Evolutionary conservation across 805 yeast genomes (phyloP).

Genomic region (Metschnikowia anglica): DNA sequence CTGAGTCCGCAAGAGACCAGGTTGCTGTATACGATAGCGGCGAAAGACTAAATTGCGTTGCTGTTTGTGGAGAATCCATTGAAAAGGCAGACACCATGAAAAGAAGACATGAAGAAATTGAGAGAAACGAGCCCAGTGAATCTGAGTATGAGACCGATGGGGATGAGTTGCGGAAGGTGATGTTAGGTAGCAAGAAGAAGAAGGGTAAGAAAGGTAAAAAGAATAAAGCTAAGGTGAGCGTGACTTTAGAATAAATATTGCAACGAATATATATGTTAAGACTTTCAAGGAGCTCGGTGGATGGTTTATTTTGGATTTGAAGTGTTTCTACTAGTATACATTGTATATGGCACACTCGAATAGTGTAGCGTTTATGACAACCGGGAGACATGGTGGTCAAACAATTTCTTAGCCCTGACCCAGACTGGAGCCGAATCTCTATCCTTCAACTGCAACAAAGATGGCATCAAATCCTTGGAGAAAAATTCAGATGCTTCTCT

Average conservation of each 20-base stretch:
- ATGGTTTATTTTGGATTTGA: neutral
- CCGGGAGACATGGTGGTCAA: conserved; percentile 80
- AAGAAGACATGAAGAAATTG: conserved; percentile 44
- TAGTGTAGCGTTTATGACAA: conserved; percentile 28
- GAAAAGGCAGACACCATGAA: conserved; percentile 74
- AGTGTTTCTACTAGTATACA: too few species aligned
- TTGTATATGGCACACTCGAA: too few species aligned
- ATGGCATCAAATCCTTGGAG: conserved; percentile 84
- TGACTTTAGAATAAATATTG: conserved; percentile 50
- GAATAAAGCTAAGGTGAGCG: conserved; percentile 36
- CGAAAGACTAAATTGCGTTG: conserved; percentile 86
- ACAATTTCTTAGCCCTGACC: conserved; percentile 82
- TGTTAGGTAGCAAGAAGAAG: conserved; percentile 50
- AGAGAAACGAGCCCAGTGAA: conserved; percentile 45
- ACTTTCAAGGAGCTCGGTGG: neutral
- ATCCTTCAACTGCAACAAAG: conserved; percentile 78
- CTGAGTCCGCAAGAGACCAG: conserved; percentile 60
- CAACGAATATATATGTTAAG: neutral
- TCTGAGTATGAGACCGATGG: conserved; percentile 78
- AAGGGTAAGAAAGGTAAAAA: conserved; percentile 38
- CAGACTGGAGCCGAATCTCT: conserved; percentile 86
- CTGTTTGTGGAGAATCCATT: conserved; percentile 69
- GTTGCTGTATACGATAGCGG: conserved; percentile 89
- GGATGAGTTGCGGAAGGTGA: conserved; percentile 58
- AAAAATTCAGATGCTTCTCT: conserved; percentile 96